Conservation (phyloP, 2,329 filamentous ascomycete species). For the Microcyclospora tardicrescens region DNA sequence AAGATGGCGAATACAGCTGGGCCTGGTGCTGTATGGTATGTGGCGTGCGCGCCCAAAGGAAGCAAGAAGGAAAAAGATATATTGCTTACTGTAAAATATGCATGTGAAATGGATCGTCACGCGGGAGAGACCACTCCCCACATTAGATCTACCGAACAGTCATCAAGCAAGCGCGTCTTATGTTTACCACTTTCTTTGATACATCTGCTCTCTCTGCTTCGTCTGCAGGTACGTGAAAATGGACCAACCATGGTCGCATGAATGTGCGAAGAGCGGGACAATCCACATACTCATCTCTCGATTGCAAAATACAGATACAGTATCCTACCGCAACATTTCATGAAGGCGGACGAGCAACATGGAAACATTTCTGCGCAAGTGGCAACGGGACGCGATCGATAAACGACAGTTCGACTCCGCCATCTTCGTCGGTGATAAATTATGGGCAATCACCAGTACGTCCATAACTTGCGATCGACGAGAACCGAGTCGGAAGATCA, state of each 20-base stretch:
- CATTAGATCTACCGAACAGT: no score
- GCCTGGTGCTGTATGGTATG: no score
- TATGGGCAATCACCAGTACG: slow-evolving; percentile 83
- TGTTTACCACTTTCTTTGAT: no score
- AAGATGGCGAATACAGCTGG: no score
- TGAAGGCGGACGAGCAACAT: slow-evolving; percentile 35
- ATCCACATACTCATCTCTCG: slow-evolving; percentile 1
- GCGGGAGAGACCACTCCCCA: no score
- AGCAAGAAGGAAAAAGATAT: no score
- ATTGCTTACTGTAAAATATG: no score
- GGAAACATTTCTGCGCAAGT: slow-evolving; percentile 87
- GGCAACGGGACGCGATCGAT: slow-evolving; percentile 89
- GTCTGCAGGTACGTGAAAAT: slow-evolving; percentile 4
- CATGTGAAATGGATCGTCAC: no score
- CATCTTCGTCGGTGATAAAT: slow-evolving; percentile 94
- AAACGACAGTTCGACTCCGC: slow-evolving; percentile 94
- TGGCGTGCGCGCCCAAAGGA: no score
- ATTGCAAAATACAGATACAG: neutral
- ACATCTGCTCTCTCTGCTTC: neutral
- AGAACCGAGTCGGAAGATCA: neutral
- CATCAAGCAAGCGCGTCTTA: no score
- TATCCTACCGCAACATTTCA: no score
- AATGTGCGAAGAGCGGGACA: no score
- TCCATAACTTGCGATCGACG: slow-evolving; percentile 2
- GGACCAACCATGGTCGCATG: neutral